A percentile compares a stretch with the other conserved stretches of the same genome.
These are phyloP conservation scores for Myxozyma mucilagina DNA, from an alignment of 805 yeast genomes.

Conservation along the genomic window DNA sequence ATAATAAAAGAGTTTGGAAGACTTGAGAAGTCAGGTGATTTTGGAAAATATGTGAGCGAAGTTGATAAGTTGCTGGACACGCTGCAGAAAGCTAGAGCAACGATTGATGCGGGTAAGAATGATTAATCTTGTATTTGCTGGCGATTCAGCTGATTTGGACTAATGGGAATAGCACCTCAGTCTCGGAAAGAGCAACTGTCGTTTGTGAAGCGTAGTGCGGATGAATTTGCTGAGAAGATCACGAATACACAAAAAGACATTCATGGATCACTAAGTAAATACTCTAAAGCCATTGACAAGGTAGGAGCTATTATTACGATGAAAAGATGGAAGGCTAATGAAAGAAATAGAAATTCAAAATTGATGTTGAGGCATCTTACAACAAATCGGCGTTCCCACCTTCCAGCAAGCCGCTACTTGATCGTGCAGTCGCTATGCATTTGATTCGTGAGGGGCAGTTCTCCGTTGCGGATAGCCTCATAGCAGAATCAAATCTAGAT, in stretches of 20 bases:
- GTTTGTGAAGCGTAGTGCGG: constrained; percentile 13
- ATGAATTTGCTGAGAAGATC: constrained; percentile 30
- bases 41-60: constrained; percentile 39
- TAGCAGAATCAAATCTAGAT: constrained; percentile 35
- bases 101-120: constrained; percentile 32
- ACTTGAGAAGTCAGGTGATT: constrained; percentile 37
- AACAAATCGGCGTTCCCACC: constrained; percentile 26
- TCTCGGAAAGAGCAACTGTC: constrained; percentile 25
- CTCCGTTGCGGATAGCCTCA: constrained; percentile 40
- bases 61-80: constrained; percentile 37
- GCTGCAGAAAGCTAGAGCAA: constrained; percentile 35
- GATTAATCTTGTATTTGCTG: neutral
- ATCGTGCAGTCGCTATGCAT: constrained; percentile 50
- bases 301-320: constrained; percentile 23
- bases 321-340: neutral
- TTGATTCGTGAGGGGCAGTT: constrained; percentile 51
- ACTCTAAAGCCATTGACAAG: constrained; percentile 41
- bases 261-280: constrained; percentile 37
- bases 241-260: constrained; percentile 36
- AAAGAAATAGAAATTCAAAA: constrained; percentile 20
- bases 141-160: constrained; percentile 1
- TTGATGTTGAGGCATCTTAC: constrained; percentile 24
- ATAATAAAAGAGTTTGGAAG: constrained; percentile 40
- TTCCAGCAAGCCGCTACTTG: constrained; percentile 37
- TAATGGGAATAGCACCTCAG: constrained; percentile 14